A percentile compares a stretch with the other conserved stretches of the same genome.
Conservation (phyloP, 768 basidiomycete species). For the Podaxis carcinomalis region DNA sequence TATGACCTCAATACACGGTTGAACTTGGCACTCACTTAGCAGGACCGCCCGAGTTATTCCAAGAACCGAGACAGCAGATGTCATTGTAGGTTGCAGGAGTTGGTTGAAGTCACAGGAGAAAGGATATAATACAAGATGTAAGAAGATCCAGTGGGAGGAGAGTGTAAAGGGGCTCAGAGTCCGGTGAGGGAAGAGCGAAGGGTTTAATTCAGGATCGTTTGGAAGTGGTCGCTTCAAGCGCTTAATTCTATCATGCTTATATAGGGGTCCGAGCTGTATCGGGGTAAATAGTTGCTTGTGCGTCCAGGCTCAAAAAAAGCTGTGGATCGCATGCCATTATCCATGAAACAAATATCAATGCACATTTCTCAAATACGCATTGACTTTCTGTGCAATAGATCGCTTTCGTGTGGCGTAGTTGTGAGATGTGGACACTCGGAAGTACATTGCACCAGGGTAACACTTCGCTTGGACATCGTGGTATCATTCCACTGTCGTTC, state of each 20-base stretch:
- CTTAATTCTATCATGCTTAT: not conserved
- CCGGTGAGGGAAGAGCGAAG: not conserved
- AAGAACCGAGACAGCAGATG: not conserved
- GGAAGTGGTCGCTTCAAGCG: not conserved
- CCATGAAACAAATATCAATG: not conserved
- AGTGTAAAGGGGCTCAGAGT: not conserved
- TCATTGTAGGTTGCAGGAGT: not conserved
- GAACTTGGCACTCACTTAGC: conserved; percentile 5
- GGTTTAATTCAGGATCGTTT: not conserved
- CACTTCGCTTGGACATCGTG: not conserved
- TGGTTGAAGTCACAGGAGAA: not conserved
- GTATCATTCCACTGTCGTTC: not conserved
- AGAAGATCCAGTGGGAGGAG: not conserved
- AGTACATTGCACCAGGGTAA: not conserved
- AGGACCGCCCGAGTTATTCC: not conserved
- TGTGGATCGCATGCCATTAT: not conserved
- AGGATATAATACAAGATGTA: not conserved
- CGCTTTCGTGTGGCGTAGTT: not conserved
- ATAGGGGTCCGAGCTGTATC: not conserved
- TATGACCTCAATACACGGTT: not conserved
- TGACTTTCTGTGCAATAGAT: not conserved
- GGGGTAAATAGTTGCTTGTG: not conserved
- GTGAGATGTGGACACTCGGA: not conserved
- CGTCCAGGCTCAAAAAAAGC: not conserved
- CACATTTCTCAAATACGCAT: not conserved